Conservation (phyloP, 495 filamentous ascomycete genomes). For the Cercophora scortea region DNA sequence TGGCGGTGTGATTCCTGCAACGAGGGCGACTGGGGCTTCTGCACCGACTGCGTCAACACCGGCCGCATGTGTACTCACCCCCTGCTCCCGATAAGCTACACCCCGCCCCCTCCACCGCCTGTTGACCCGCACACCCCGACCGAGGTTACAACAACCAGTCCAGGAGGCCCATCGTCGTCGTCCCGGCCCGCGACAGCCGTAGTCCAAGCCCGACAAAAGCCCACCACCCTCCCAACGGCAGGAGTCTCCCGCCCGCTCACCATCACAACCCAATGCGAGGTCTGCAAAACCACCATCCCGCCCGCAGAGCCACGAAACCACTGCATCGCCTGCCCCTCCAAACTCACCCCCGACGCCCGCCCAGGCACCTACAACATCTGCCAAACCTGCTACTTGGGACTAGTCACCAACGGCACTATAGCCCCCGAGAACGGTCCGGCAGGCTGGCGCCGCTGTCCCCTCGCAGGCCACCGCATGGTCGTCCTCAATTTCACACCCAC, state of each 20-base stretch:
- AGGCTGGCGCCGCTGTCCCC: slow-evolving; percentile 74
- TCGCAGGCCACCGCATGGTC: slow-evolving; percentile 71
- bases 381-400: slow-evolving; percentile 59
- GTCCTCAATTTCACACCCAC: slow-evolving; percentile 66
- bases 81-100: slow-evolving; percentile 55
- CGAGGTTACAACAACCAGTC: background rate
- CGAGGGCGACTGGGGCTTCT: slow-evolving; percentile 88
- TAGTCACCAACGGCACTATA: slow-evolving; percentile 54
- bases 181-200: slow-evolving; percentile 16
- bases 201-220: background rate
- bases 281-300: slow-evolving; percentile 64
- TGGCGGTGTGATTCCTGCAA: slow-evolving; percentile 83
- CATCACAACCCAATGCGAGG: slow-evolving; percentile 64
- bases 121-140: background rate
- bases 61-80: slow-evolving; percentile 70
- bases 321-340: slow-evolving; percentile 45
- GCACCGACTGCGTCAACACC: slow-evolving; percentile 71
- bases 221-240: slow-evolving; percentile 10
- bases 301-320: slow-evolving; percentile 63
- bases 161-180: slow-evolving; percentile 1
- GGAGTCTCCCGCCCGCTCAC: slow-evolving; percentile 46
- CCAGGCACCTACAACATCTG: slow-evolving; percentile 75
- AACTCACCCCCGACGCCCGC: background rate
- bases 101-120: slow-evolving; percentile 12
- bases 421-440: slow-evolving; percentile 62